These are phyloP conservation scores for Bolboschoenus planiculmis DNA, from an alignment of 176 grass and related monocot genomes.

Conservation along the genomic window DNA sequence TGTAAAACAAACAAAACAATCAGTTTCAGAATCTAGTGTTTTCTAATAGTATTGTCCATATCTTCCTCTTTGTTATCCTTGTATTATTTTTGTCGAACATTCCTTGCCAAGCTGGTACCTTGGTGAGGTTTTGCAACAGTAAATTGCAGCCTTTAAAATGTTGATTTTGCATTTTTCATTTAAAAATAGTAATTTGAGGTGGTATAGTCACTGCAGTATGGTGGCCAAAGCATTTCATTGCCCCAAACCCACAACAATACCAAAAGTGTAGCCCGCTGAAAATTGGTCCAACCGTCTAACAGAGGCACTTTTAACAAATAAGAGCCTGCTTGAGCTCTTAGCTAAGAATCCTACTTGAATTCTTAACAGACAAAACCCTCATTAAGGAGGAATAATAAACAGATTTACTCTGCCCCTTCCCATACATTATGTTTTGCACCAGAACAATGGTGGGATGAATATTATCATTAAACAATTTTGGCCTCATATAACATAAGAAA, in stretches of 20 bases:
- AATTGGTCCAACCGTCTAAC: neutral
- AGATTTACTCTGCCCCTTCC: neutral
- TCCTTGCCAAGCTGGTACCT: neutral
- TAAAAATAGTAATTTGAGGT: neutral
- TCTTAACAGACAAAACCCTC: neutral
- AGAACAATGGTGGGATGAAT: neutral
- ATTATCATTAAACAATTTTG: neutral
- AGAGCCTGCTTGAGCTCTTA: neutral
- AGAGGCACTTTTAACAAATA: neutral
- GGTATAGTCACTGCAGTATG: neutral
- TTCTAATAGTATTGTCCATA: neutral
- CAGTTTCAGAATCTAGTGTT: neutral
- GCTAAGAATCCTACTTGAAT: neutral
- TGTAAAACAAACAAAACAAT: slow-evolving; percentile 24
- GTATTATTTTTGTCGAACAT: neutral
- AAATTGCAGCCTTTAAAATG: neutral
- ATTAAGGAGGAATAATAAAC: neutral
- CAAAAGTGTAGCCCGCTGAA: neutral
- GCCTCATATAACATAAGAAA: neutral
- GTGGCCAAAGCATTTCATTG: neutral
- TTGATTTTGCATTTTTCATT: neutral
- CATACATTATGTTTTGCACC: neutral
- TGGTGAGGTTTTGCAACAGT: neutral
- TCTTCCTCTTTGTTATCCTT: neutral
- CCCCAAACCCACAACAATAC: neutral